phyloP scores from a whole-genome alignment of 768 basidiomycete species.

The Kwoniella dejecticola region DNA sequence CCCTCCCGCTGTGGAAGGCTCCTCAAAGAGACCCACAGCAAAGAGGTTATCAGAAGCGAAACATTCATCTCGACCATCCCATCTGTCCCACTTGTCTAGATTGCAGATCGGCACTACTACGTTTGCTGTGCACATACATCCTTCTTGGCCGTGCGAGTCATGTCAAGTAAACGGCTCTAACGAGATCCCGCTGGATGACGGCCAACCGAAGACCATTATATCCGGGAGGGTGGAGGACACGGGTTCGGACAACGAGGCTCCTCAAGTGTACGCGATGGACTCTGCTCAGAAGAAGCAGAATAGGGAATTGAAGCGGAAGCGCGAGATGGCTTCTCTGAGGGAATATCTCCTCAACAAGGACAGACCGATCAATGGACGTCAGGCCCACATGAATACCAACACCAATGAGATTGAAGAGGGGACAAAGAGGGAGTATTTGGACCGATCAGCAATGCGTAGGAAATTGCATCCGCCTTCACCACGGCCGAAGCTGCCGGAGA shows the following conservation, averaged over 20 bases:
- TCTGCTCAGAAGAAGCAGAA: conserved; percentile 35
- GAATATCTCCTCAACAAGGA: conserved; percentile 28
- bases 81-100: conserved; percentile 30
- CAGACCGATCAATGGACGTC: no score
- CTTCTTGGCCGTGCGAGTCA: conserved; percentile 48
- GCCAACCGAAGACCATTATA: conserved; percentile 1
- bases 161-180: conserved; percentile 36
- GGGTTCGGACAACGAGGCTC: neutral
- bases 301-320: conserved; percentile 35
- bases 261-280: conserved; percentile 25
- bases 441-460: conserved; percentile 44
- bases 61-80: conserved; percentile 36
- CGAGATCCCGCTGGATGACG: conserved; percentile 42
- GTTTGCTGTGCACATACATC: conserved; percentile 47
- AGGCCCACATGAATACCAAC: neutral
- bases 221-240: neutral
- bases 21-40: neutral
- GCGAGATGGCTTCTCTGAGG: conserved; percentile 37
- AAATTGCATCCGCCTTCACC: conserved; percentile 33
- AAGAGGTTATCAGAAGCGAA: conserved; percentile 43
- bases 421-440: conserved; percentile 31
- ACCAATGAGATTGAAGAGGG: neutral
- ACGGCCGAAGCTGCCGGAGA: neutral
- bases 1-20: neutral
- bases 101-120: conserved; percentile 44